Conservation (phyloP, 2,329 filamentous ascomycete species). For the Ceratocystiopsis brevicomis region DNA sequence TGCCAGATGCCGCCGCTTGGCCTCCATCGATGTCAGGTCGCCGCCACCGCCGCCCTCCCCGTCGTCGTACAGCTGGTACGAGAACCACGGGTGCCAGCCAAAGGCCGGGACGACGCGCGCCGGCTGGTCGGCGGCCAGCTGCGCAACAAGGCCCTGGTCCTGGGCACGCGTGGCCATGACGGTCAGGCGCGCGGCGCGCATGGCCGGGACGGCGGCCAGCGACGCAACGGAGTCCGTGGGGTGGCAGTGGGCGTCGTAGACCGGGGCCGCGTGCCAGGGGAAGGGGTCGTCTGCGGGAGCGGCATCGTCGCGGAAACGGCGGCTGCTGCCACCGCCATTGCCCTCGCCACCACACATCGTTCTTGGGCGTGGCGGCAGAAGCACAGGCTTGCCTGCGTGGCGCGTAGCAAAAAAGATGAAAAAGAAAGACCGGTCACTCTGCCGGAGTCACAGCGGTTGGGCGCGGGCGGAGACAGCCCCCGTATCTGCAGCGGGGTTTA, state of each 20-base stretch:
- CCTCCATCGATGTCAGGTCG: conserved; percentile 8
- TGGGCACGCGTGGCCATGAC: conserved; percentile 61
- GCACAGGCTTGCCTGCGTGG: no score
- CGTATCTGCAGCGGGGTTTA: no score
- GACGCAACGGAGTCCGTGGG: conserved; percentile 59
- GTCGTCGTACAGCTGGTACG: conserved; percentile 55
- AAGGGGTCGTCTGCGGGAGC: conserved; percentile 21
- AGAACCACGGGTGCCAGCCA: conserved; percentile 80
- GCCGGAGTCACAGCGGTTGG: no score
- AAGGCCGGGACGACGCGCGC: conserved; percentile 47
- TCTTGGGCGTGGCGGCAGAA: no score
- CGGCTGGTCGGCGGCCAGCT: conserved; percentile 36
- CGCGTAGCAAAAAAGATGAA: no score
- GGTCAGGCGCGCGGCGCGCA: conserved; percentile 48
- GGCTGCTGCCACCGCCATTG: background rate
- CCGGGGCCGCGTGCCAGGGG: conserved; percentile 46
- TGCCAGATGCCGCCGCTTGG: conserved; percentile 42
- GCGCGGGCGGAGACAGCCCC: no score
- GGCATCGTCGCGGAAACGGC: background rate
- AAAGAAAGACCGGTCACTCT: no score
- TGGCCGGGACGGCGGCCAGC: conserved; percentile 35
- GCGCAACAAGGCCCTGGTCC: conserved; percentile 54
- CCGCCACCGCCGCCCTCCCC: conserved; percentile 4
- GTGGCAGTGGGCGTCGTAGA: conserved; percentile 70
- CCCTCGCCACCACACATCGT: conserved; percentile 1